Evolutionary conservation across 441 rosid species (phyloP), one percentile per base, ranked within the genome.

Genomic region (Sinapis alba): DNA sequence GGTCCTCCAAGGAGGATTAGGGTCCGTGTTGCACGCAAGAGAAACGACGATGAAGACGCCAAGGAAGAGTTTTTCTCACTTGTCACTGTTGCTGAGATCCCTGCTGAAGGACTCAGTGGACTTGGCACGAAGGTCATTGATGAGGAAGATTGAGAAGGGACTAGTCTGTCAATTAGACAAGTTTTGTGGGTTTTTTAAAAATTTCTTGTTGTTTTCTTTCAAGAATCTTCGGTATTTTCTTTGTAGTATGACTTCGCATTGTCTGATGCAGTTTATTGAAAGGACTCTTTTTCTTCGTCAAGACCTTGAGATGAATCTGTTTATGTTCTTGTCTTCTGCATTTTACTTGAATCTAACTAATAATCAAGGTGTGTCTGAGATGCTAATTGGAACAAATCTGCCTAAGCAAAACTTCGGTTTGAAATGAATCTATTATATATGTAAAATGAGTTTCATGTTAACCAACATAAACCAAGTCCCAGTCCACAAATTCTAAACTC

Each of bases 1-100:
- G 84, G 96, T 1, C 96, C 90, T 11, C 97, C 97, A 1, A 89
- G 97, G 81, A 86, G 98, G 78, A 74, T 90, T 2, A 85, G 94
- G 28, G 94, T 93, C 41, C 84, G 98, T n/a, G 62, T 91, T 41
- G 98, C 93, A 0, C 80, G 97, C 3, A 93, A 90, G 90, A 93
- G 98, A 76, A 93, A 91, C 0, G 97, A 91, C 10, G 98, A 93
- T 0, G 97, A 93, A 76, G 96, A 93, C 18, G 98, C 96, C 0
- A 86, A 93, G 83, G 98, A 91, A 72, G 97, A 93, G 84, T 86
- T 93, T 30, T 91, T 73, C 85, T 93, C 98, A 0, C 89, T 93
- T 0, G 97, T 93, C 30, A 93, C 97, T 0, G 93, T 88, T 7
- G 82, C 97, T 0, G 96, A 90, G 77, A 65, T 89, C 62, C 91